Conservation (phyloP, 495 filamentous ascomycete genomes). For the Tuber microsphaerosporum region DNA sequence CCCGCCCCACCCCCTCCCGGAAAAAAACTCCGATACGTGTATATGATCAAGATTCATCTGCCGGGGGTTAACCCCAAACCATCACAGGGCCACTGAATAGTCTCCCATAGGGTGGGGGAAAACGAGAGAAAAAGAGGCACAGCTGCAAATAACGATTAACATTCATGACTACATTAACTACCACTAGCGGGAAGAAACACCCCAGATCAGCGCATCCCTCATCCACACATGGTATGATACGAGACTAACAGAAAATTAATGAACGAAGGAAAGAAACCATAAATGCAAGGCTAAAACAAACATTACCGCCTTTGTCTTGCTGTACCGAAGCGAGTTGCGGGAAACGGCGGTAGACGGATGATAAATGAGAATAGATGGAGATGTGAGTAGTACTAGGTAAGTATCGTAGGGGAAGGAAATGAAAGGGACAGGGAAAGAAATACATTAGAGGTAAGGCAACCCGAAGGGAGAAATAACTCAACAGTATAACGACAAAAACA, state of each 20-base stretch:
- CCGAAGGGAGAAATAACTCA: background rate
- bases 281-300: conserved; percentile 2
- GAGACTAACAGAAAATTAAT: background rate
- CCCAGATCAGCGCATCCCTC: background rate
- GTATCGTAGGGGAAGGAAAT: background rate
- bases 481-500: background rate
- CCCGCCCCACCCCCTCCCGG: no score
- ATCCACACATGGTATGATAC: background rate
- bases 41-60: no score
- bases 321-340: background rate
- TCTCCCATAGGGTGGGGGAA: no score
- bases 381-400: background rate
- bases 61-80: no score
- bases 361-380: background rate
- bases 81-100: no score
- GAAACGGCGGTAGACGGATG: background rate
- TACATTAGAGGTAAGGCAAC: background rate
- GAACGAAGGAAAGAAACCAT: background rate
- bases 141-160: background rate
- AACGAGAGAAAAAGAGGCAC: background rate
- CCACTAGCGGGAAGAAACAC: background rate
- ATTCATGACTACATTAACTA: conserved; percentile 1
- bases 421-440: background rate
- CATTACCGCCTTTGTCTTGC: background rate
- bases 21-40: no score